Percentiles rank a stretch among this genome's conserved stretches.
Conservation (phyloP, 805 yeast genomes). For the Starmerella roubikii region DNA sequence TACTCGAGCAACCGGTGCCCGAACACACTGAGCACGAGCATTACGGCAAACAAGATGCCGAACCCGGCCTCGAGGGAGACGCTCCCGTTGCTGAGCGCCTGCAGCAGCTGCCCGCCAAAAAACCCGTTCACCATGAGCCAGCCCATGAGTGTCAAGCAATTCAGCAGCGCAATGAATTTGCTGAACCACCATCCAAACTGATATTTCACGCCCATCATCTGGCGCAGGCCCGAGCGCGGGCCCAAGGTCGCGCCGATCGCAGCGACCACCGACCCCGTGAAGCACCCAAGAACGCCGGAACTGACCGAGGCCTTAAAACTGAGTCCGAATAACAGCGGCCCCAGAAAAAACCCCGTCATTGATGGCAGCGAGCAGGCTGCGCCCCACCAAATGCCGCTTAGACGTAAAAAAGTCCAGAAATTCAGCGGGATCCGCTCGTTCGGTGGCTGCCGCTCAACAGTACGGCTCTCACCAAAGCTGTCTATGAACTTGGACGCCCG, state of each 20-base stretch:
- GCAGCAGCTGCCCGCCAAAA: conserved; percentile 72
- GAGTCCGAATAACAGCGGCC: conserved; percentile 56
- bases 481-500: conserved; percentile 29
- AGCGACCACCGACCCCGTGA: conserved; percentile 62
- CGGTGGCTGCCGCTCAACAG: conserved; percentile 63
- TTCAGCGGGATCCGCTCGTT: conserved; percentile 36
- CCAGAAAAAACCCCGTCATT: conserved; percentile 69
- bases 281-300: conserved; percentile 48
- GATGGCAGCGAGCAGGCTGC: conserved; percentile 84
- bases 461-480: conserved; percentile 53
- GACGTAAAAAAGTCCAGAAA: conserved; percentile 24
- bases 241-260: conserved; percentile 81
- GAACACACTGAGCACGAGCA: conserved; percentile 55
- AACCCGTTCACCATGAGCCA: conserved; percentile 90
- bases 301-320: conserved; percentile 52
- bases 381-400: conserved; percentile 66
- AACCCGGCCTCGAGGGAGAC: conserved; percentile 67
- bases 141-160: conserved; percentile 69
- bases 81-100: conserved; percentile 48
- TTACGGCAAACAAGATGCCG: conserved; percentile 48
- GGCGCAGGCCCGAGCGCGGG: conserved; percentile 79
- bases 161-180: conserved; percentile 55
- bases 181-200: conserved; percentile 81
- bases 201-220: conserved; percentile 70
- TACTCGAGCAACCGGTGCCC: conserved; percentile 61